Evolutionary conservation across 2,329 filamentous ascomycete species (phyloP).

Genomic region (Hypomyces rosellus): DNA sequence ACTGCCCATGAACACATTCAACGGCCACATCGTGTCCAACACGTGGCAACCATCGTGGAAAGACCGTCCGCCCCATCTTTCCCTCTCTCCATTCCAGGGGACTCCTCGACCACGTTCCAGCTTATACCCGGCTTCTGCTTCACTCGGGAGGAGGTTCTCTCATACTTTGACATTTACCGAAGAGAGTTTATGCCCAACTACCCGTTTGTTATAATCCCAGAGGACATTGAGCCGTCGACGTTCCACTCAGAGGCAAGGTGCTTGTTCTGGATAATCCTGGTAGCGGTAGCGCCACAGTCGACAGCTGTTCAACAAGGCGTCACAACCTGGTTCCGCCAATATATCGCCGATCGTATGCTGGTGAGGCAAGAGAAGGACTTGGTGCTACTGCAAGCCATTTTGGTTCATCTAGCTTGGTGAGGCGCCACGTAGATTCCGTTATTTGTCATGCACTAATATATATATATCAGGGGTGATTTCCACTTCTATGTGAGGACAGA

Average conservation of each 20-base stretch:
- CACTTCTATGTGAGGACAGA: constrained; percentile 32
- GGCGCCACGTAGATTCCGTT: background rate
- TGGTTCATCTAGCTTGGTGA: constrained; percentile 33
- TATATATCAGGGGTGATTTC: constrained; percentile 30
- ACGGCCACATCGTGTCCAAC: background rate
- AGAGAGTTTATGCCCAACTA: constrained; percentile 27
- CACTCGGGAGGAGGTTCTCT: constrained; percentile 26
- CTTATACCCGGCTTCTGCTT: constrained; percentile 32
- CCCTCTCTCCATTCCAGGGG: background rate
- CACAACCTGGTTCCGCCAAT: constrained; percentile 30
- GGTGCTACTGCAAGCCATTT: constrained; percentile 33
- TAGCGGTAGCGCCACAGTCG: constrained; percentile 26
- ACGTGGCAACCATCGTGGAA: too few species aligned
- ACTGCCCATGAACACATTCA: background rate
- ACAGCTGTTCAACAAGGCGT: constrained; percentile 26
- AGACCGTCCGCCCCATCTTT: background rate
- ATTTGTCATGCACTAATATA: too few species aligned
- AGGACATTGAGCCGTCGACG: constrained; percentile 19
- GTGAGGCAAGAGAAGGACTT: constrained; percentile 29
- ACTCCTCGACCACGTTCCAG: constrained; percentile 11
- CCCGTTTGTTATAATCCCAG: constrained; percentile 32
- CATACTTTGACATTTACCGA: constrained; percentile 28
- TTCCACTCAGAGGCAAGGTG: constrained; percentile 27
- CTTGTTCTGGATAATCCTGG: constrained; percentile 34
- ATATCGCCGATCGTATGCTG: constrained; percentile 32